phyloP scores from a whole-genome alignment of 441 rosid species.

The Manihot esculenta region DNA sequence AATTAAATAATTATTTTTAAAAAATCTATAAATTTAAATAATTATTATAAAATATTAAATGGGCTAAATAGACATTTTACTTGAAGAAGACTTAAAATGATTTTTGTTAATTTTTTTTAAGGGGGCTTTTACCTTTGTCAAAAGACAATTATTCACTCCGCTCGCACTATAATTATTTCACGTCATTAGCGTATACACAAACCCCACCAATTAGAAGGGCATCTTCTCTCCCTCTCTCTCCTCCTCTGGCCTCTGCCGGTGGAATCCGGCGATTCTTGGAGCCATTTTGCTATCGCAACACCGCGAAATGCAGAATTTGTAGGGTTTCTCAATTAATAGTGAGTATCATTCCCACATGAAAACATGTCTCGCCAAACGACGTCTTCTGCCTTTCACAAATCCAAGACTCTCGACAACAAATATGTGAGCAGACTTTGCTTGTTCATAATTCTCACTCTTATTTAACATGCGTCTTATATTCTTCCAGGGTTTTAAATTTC shows the following conservation, averaged over 20 bases:
- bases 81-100: too few relatives aligned
- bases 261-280: neutral
- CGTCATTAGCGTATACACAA: too few relatives aligned
- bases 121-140: too few relatives aligned
- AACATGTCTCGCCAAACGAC: conserved; percentile 81
- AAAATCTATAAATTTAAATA: too few relatives aligned
- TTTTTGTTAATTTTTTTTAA: too few relatives aligned
- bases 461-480: neutral
- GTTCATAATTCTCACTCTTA: neutral
- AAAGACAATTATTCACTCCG: too few relatives aligned
- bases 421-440: conserved; percentile 48
- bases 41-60: too few relatives aligned
- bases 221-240: too few relatives aligned
- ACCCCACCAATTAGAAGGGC: too few relatives aligned
- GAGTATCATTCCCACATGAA: conserved; percentile 10
- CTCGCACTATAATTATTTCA: too few relatives aligned
- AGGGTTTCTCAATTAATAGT: conserved; percentile 6
- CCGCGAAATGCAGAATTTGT: conserved; percentile 10
- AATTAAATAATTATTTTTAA: too few relatives aligned
- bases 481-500: neutral
- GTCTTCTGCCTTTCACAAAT: conserved; percentile 74
- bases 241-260: conserved; percentile 4
- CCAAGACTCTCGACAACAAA: conserved; percentile 98
- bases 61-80: too few relatives aligned
- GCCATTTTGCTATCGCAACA: neutral